These are phyloP conservation scores for Alternaria sp. DNA, from an alignment of 2,329 filamentous ascomycete genomes.

Conservation along the genomic window DNA sequence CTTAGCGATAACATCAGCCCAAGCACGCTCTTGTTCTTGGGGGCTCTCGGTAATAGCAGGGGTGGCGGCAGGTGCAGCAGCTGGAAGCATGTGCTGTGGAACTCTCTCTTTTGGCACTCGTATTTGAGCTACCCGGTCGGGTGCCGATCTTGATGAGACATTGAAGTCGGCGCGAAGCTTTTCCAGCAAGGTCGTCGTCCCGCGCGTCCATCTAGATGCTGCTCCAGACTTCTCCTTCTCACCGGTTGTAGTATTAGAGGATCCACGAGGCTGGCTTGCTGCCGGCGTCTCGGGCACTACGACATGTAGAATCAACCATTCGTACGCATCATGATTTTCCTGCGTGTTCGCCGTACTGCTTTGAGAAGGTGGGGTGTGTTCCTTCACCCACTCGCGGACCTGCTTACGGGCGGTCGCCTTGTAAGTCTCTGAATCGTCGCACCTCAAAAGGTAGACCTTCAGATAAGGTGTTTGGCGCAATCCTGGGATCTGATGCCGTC, in stretches of 20 bases:
- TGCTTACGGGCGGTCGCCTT: conserved; percentile 79
- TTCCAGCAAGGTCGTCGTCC: conserved; percentile 83
- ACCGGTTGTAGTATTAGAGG: conserved; percentile 57
- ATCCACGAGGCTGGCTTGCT: conserved; percentile 75
- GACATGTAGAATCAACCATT: conserved; percentile 94
- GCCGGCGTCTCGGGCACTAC: conserved; percentile 85
- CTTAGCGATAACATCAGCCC: conserved; percentile 83
- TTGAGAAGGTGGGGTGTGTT: conserved; percentile 65
- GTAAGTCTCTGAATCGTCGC: conserved; percentile 95
- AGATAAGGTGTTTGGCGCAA: conserved; percentile 91
- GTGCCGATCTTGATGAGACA: conserved; percentile 71
- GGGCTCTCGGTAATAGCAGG: conserved; percentile 64
- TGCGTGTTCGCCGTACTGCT: conserved; percentile 68
- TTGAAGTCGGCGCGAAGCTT: conserved; percentile 93
- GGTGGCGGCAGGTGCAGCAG: conserved; percentile 45
- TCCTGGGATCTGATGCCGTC: conserved; percentile 94
- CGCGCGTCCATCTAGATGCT: conserved; percentile 76
- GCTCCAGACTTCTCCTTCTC: conserved; percentile 69
- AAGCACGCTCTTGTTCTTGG: conserved; percentile 80
- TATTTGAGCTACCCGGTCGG: conserved; percentile 85
- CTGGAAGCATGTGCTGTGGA: conserved; percentile 55
- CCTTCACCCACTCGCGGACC: conserved; percentile 90
- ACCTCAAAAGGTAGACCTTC: conserved; percentile 86
- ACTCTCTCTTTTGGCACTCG: conserved; percentile 66
- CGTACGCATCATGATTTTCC: conserved; percentile 94